These are phyloP conservation scores for Teratosphaeria epicoccoides DNA, from an alignment of 2,329 filamentous ascomycete genomes.

Conservation along the genomic window DNA sequence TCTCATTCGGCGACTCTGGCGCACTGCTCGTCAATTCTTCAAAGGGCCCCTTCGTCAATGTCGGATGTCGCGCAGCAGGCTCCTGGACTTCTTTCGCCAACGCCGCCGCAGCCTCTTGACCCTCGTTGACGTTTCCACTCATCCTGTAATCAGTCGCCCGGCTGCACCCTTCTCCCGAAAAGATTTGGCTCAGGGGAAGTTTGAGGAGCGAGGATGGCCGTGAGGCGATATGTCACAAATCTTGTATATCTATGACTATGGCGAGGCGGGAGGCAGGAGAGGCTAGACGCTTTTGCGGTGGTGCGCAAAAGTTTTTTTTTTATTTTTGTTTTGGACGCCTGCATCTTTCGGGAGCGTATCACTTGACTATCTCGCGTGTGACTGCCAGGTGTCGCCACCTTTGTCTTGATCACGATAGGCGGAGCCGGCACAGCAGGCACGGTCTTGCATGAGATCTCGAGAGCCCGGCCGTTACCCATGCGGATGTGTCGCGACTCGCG, in stretches of 20 bases:
- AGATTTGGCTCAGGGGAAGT: neutral
- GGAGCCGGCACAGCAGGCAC: neutral
- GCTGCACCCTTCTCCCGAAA: neutral
- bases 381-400: neutral
- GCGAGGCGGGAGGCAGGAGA: neutral
- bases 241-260: neutral
- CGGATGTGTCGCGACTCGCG: too few relatives aligned
- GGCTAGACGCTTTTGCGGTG: neutral
- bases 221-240: neutral
- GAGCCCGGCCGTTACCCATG: too few relatives aligned
- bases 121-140: neutral
- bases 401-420: neutral
- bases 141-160: neutral
- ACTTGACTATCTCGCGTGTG: neutral
- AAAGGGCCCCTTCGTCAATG: neutral
- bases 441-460: too few relatives aligned
- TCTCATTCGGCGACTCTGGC: neutral
- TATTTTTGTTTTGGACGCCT: too few relatives aligned
- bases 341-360: neutral
- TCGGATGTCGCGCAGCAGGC: neutral
- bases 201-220: neutral
- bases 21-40: neutral
- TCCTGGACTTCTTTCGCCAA: neutral
- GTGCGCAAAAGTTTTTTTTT: neutral
- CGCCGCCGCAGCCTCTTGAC: neutral